Base-by-base conservation (phyloP, 306 rosid species). In the Trifolium fragiferum region DNA sequence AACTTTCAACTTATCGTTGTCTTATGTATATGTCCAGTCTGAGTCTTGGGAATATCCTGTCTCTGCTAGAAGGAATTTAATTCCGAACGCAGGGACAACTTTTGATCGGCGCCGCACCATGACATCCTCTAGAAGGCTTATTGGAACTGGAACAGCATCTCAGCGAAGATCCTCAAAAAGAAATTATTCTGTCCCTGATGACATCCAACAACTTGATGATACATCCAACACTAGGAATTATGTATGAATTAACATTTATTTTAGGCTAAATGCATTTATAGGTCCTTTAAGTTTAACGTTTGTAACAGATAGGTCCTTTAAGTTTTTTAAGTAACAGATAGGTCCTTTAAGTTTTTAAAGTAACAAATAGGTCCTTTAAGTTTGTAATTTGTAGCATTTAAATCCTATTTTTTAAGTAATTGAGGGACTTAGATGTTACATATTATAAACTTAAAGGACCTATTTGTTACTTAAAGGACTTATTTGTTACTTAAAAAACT, bases 1-100 rank as follows among this genome's bases (percentile, higher is more conserved):
- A 58, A 67, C 23, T 43, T 60, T 53, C 49, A 23, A 37, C 44
- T 51, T 30, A 30, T 30, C 74, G 66, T 80, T 73, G 66, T 15
- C 43, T 16, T 14, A 27, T 79, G 57, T 37, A 3, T 35, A 57
- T 57, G 41, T 78, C 32, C 65, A 79, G 83, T 47, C 58, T 23
- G 70, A 73, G 14, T 67, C 75, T 58, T 72, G 30, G 78, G 4
- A 41, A 8, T 8, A 70, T 33, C 53, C 74, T 54, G 1, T 57
- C 70, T 18, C 30, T 3, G 1, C 21, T 1, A 20, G 2, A 18
- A 61, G 11, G 66, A 33, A 10, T 16, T 30, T 20, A 40, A 47
- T 25, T 67, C 15, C 20, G 38, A 27, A 60, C 40, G 6, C 41
- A 4, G 3, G 0, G 14, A 10, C 1, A 4, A 4, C 10, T 46